These are phyloP conservation scores for Globisporangium sylvaticum DNA, from an alignment of 352 stramenopile genomes.

Conservation along the genomic window DNA sequence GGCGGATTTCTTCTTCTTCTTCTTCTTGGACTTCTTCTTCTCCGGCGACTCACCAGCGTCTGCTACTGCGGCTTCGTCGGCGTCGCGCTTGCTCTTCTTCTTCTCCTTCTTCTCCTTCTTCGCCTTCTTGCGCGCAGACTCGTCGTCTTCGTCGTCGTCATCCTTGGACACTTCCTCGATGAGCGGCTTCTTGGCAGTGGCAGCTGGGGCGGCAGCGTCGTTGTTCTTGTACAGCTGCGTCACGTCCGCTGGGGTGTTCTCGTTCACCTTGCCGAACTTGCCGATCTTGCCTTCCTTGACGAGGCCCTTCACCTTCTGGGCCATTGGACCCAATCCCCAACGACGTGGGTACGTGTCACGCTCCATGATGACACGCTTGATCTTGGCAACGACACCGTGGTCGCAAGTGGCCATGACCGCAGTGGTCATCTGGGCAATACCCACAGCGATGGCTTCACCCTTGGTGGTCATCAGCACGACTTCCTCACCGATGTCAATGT, in stretches of 20 bases:
- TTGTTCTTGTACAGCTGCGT: slow-evolving; percentile 71
- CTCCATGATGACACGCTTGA: slow-evolving; percentile 99
- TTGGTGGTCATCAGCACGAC: slow-evolving; percentile 99
- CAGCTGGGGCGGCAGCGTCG: slow-evolving; percentile 16
- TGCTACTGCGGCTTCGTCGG: slow-evolving; percentile 36
- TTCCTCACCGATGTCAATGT: slow-evolving; percentile 98
- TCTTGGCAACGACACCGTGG: slow-evolving; percentile 99
- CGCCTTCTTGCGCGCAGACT: slow-evolving; percentile 44
- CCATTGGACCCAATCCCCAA: slow-evolving; percentile 99
- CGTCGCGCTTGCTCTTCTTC: slow-evolving; percentile 74
- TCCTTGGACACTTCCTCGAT: slow-evolving; percentile 56
- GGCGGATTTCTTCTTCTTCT: slow-evolving; percentile 83
- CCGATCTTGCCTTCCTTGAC: slow-evolving; percentile 93
- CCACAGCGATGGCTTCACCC: slow-evolving; percentile 98
- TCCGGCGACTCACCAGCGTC: slow-evolving; percentile 62
- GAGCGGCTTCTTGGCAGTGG: slow-evolving; percentile 39
- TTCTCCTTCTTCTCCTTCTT: slow-evolving; percentile 80
- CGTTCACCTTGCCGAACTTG: slow-evolving; percentile 89
- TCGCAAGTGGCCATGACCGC: slow-evolving; percentile 99
- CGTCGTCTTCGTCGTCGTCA: slow-evolving; percentile 35
- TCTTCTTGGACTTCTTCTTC: slow-evolving; percentile 89
- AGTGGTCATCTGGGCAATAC: slow-evolving; percentile 99
- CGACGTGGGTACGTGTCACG: slow-evolving; percentile 98
- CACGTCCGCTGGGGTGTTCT: slow-evolving; percentile 75
- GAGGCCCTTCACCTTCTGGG: slow-evolving; percentile 98